Evolutionary conservation across 176 grass and related monocot genomes (phyloP).

Genomic region (Triticum urartu): DNA sequence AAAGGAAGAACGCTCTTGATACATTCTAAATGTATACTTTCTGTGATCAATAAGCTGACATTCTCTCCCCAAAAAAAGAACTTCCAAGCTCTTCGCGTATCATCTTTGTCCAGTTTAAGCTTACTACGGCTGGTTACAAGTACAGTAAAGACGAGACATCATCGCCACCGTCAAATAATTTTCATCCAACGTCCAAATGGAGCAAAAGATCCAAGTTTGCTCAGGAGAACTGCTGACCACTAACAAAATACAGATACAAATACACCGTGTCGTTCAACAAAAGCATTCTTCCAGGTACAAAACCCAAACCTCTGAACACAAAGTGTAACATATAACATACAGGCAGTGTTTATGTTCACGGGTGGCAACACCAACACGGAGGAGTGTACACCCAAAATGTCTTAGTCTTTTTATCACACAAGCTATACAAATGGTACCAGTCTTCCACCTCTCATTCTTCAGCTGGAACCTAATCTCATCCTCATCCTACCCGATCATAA

Average conservation of each 20-base stretch:
- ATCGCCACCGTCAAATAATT: not conserved
- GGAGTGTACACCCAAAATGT: conserved; percentile 39
- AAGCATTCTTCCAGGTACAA: conserved; percentile 6
- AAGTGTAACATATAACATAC: conserved; percentile 21
- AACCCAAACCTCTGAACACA: not conserved
- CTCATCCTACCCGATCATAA: conserved; percentile 25
- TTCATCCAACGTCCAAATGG: not conserved
- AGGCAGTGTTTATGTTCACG: conserved; percentile 11
- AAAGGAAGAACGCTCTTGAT: no score
- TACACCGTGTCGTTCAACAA: not conserved
- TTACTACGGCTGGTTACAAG: not conserved
- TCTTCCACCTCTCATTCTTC: not conserved
- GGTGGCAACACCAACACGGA: not conserved
- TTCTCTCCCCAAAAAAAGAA: no score
- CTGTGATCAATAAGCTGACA: no score
- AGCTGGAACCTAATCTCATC: conserved; percentile 26
- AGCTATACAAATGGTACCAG: conserved; percentile 61
- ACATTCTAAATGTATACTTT: no score
- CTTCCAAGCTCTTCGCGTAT: no score
- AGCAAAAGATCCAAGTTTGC: not conserved
- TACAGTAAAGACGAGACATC: not conserved
- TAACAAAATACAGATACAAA: not conserved
- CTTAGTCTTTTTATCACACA: conserved; percentile 30
- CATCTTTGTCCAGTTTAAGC: not conserved
- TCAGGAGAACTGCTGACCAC: not conserved